Percentiles rank a stretch among this genome's conserved stretches.
Evolutionary conservation across 1,139 yeast species (phyloP).

Genomic region (Hansenula sp.): DNA sequence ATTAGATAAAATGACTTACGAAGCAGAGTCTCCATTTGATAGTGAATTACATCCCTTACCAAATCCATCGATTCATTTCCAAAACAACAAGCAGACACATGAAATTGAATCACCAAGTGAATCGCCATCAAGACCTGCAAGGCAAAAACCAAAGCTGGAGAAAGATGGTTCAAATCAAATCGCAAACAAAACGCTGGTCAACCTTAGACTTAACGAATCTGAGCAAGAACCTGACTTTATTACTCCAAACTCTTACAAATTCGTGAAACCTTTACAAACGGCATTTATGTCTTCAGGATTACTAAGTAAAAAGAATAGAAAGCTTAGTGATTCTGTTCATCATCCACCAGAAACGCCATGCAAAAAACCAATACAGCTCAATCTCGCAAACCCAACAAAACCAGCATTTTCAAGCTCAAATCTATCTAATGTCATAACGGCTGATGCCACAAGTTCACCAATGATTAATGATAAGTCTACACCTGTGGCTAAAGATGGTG

Average conservation of each 20-base stretch:
- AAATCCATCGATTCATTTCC: slow-evolving; percentile 21
- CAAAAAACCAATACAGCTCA: slow-evolving; percentile 44
- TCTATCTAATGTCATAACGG: slow-evolving; percentile 24
- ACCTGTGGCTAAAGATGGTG: slow-evolving; percentile 13
- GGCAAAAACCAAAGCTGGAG: slow-evolving; percentile 20
- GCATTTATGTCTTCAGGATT: slow-evolving; percentile 80
- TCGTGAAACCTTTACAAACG: slow-evolving; percentile 80
- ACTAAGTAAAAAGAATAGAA: slow-evolving; percentile 60
- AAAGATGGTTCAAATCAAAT: slow-evolving; percentile 1
- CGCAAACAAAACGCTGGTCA: slow-evolving; percentile 7
- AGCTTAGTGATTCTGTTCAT: slow-evolving; percentile 32
- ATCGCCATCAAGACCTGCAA: slow-evolving; percentile 26
- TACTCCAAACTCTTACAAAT: slow-evolving; percentile 58
- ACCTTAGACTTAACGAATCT: slow-evolving; percentile 32
- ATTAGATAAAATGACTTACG: slow-evolving; percentile 17
- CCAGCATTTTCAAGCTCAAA: slow-evolving; percentile 20
- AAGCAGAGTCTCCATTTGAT: slow-evolving; percentile 18
- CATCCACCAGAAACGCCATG: slow-evolving; percentile 78
- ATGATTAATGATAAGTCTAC: slow-evolving; percentile 22
- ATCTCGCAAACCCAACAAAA: slow-evolving; percentile 20
- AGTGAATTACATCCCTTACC: slow-evolving; percentile 19
- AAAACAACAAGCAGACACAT: slow-evolving; percentile 10
- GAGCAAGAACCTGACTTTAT: slow-evolving; percentile 24
- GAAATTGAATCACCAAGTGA: slow-evolving; percentile 20
- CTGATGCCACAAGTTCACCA: slow-evolving; percentile 20